Conservation (phyloP, 345 rosid species). For the Eucalyptus pauciflora region DNA sequence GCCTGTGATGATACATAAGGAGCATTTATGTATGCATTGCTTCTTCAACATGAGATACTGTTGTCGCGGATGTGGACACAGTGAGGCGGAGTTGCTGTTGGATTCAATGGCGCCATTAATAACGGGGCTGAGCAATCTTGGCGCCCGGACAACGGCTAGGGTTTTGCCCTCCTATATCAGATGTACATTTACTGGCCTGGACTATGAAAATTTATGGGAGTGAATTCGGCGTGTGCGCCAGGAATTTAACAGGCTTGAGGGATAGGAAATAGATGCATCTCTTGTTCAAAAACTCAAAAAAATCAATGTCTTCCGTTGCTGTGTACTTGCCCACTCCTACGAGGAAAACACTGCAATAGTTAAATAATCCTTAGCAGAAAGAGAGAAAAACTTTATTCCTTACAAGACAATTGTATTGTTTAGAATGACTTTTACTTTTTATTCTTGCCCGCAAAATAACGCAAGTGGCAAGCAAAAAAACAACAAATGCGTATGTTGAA, state of each 20-base stretch:
- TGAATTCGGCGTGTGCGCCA: background rate
- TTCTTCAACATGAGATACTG: background rate
- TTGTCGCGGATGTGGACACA: background rate
- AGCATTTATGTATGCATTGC: background rate
- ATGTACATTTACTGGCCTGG: background rate
- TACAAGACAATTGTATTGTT: background rate
- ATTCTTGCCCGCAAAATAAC: background rate
- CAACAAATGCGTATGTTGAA: background rate
- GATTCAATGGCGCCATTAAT: constrained; percentile 2
- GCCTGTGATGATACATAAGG: background rate
- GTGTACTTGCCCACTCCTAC: background rate
- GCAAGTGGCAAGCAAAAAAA: background rate
- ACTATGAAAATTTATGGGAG: background rate
- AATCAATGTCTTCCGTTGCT: background rate
- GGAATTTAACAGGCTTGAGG: background rate
- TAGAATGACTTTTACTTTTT: background rate
- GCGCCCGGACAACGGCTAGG: constrained; percentile 6
- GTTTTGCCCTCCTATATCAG: background rate
- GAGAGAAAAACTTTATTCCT: background rate
- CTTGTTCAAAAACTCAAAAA: background rate
- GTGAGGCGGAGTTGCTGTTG: background rate
- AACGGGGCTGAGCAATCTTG: background rate
- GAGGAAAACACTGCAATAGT: background rate
- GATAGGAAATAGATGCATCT: background rate
- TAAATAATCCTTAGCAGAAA: background rate